Evolutionary conservation across 176 grass and related monocot species (phyloP).

Genomic region (Oryza glaberrima): DNA sequence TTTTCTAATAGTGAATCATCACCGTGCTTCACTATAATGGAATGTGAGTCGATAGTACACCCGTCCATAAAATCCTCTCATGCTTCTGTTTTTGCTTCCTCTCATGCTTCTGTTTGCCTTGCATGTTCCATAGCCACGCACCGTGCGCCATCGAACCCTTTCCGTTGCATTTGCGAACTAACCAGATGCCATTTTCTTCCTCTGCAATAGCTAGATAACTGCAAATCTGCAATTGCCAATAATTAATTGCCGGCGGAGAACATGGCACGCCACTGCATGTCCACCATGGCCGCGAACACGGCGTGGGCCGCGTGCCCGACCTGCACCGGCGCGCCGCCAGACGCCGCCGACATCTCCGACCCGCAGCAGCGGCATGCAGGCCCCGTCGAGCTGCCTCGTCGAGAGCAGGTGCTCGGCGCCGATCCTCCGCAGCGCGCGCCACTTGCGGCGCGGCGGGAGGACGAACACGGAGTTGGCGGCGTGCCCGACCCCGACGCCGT

Average conservation of each 20-base stretch:
- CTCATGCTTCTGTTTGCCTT: too few species aligned
- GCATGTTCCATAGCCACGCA: too few species aligned
- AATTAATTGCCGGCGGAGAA: constrained; percentile 33
- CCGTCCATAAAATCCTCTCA: too few species aligned
- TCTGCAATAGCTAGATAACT: too few species aligned
- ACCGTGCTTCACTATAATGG: too few species aligned
- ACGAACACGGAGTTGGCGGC: constrained; percentile 33
- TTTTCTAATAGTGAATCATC: too few species aligned
- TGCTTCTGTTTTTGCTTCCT: too few species aligned
- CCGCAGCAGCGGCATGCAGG: not conserved
- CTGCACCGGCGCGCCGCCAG: constrained; percentile 5
- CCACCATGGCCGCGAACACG: constrained; percentile 35
- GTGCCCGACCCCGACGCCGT: not conserved
- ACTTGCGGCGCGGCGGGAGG: constrained; percentile 20
- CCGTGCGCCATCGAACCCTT: too few species aligned
- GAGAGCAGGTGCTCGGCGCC: not conserved
- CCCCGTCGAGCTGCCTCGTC: not conserved
- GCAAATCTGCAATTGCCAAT: too few species aligned
- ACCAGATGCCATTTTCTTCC: too few species aligned
- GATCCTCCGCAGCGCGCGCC: constrained; percentile 28
- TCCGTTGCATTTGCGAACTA: too few species aligned
- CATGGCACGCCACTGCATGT: constrained; percentile 43
- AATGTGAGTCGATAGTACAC: too few species aligned
- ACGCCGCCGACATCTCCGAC: not conserved
- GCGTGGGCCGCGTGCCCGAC: constrained; percentile 20